Percentiles rank a stretch among this genome's conserved stretches.
phyloP scores from a whole-genome alignment of 108 stramenopile species.

The Cyclostephanos invisitatus region DNA sequence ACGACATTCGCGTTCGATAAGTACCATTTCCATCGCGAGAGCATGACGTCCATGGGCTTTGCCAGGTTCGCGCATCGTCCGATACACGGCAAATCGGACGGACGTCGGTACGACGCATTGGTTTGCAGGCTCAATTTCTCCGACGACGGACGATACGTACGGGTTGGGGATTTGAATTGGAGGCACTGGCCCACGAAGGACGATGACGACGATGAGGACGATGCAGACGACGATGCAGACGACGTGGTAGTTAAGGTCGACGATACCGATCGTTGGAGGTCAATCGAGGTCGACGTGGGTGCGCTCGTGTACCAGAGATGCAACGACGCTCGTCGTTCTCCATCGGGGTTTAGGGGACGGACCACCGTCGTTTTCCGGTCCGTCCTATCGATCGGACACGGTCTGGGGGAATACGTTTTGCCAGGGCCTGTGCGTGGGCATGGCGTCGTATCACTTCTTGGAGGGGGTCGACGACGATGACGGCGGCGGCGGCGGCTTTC shows the following conservation, averaged over 20 bases:
- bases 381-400: slow-evolving; percentile 44
- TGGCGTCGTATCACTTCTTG: slow-evolving; percentile 80
- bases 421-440: slow-evolving; percentile 64
- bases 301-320: slow-evolving; percentile 16
- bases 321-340: neutral
- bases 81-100: neutral
- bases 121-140: slow-evolving; percentile 59
- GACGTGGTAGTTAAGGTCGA: slow-evolving; percentile 3
- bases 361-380: slow-evolving; percentile 18
- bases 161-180: slow-evolving; percentile 47
- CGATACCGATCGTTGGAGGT: slow-evolving; percentile 25
- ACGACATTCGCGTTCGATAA: slow-evolving; percentile 8
- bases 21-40: slow-evolving; percentile 55
- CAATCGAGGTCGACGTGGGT: slow-evolving; percentile 1
- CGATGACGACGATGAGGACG: slow-evolving; percentile 1
- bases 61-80: neutral
- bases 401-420: slow-evolving; percentile 77
- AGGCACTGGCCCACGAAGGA: neutral
- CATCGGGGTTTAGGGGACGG: neutral
- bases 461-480: slow-evolving; percentile 6
- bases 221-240: neutral
- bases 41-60: slow-evolving; percentile 60
- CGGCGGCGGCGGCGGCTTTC: neutral
- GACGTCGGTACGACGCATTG: slow-evolving; percentile 27
- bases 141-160: slow-evolving; percentile 51